phyloP scores from a whole-genome alignment of 2,329 filamentous ascomycete species.

The Metarhizium sp. region DNA sequence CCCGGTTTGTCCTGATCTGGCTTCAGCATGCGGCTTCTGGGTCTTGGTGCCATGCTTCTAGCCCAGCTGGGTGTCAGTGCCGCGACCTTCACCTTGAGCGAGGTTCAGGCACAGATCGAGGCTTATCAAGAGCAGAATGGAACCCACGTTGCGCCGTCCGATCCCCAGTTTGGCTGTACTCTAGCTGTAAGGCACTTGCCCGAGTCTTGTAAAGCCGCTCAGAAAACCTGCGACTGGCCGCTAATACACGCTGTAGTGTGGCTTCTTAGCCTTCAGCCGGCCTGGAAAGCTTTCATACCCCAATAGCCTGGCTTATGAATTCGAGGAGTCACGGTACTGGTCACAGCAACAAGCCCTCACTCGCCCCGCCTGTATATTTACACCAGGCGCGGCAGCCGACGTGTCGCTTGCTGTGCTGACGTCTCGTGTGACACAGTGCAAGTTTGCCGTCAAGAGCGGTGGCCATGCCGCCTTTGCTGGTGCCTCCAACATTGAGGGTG shows the following conservation, averaged over 20 bases:
- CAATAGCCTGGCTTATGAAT: constrained; percentile 8
- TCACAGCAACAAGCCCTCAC: constrained; percentile 14
- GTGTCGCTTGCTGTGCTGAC: constrained; percentile 18
- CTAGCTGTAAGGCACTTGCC: constrained; percentile 1
- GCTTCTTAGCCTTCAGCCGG: constrained; percentile 11
- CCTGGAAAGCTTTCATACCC: constrained; percentile 10
- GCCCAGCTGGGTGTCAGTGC: neutral
- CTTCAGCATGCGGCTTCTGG: constrained; percentile 3
- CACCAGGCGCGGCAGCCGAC: constrained; percentile 14
- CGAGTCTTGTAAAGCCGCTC: neutral
- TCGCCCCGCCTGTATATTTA: constrained; percentile 14
- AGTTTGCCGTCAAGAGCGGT: constrained; percentile 23
- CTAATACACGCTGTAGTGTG: constrained; percentile 8
- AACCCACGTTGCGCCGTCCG: neutral
- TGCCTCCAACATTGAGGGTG: constrained; percentile 17
- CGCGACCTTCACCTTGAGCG: constrained; percentile 1
- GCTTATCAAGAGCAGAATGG: constrained; percentile 4
- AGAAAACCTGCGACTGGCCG: neutral
- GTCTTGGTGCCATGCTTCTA: neutral
- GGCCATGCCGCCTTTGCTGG: constrained; percentile 22
- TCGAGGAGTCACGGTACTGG: constrained; percentile 15
- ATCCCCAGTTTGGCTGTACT: neutral
- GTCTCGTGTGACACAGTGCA: constrained; percentile 16
- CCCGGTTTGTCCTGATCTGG: neutral
- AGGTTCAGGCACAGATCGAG: constrained; percentile 10